phyloP scores from a whole-genome alignment of 2,329 filamentous ascomycete species.

The Alternaria dauci region DNA sequence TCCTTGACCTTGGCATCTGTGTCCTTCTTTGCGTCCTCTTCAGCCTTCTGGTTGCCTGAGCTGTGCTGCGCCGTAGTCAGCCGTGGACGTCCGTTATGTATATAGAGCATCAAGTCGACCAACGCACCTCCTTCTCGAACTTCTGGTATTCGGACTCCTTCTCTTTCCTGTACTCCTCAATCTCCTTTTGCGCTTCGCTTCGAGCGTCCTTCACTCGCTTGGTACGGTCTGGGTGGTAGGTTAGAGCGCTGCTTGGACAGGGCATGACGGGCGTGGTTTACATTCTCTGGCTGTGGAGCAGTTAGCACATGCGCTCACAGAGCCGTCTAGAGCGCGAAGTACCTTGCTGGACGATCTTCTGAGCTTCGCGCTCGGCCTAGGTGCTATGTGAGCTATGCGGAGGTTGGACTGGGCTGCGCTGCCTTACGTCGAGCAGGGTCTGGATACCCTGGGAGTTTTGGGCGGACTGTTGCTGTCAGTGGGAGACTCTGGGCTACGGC shows the following conservation, averaged over 20 bases:
- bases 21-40: conserved; percentile 78
- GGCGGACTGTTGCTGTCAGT: conserved; percentile 73
- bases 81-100: not conserved
- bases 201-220: conserved; percentile 97
- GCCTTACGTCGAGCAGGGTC: conserved; percentile 93
- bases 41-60: conserved; percentile 81
- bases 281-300: conserved; percentile 78
- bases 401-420: conserved; percentile 34
- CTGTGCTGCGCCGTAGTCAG: conserved; percentile 72
- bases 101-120: not conserved
- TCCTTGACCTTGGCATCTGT: conserved; percentile 82
- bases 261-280: conserved; percentile 54
- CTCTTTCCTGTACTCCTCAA: conserved; percentile 85
- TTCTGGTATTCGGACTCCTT: conserved; percentile 97
- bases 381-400: conserved; percentile 49
- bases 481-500: not conserved
- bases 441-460: conserved; percentile 99
- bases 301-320: conserved; percentile 23
- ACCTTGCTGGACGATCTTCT: conserved; percentile 99
- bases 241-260: conserved; percentile 29
- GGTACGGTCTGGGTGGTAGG: conserved; percentile 73
- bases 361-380: conserved; percentile 95
- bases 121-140: conserved; percentile 79
- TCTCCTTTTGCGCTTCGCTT: conserved; percentile 96
- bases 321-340: conserved; percentile 36